A percentile compares a stretch with the other conserved stretches of the same genome.
phyloP scores from a whole-genome alignment of 176 grass and related monocot species.

The Zea luxurians region DNA sequence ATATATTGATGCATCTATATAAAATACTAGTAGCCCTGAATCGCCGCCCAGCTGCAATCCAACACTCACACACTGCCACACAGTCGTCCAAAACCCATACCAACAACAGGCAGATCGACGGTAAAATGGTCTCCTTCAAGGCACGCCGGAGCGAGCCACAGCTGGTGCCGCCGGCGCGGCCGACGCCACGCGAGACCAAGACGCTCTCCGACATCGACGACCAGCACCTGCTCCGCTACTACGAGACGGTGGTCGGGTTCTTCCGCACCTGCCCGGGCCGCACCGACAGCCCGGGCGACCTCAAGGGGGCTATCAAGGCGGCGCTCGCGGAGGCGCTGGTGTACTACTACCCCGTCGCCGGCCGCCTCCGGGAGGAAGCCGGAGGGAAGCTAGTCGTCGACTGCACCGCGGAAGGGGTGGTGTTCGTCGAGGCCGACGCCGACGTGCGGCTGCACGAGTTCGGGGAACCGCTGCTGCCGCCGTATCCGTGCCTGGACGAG shows the following conservation, averaged over 20 bases:
- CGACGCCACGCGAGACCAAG: background rate
- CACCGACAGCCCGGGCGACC: background rate
- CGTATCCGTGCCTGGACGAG: constrained; percentile 24
- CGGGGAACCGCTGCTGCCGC: constrained; percentile 29
- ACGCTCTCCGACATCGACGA: constrained; percentile 11
- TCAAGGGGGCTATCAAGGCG: background rate
- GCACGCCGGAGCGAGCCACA: background rate
- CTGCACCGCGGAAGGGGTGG: constrained; percentile 48
- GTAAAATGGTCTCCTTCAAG: background rate
- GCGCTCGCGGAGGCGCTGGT: constrained; percentile 27
- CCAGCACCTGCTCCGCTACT: constrained; percentile 1
- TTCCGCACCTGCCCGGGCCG: constrained; percentile 1
- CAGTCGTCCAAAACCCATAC: background rate
- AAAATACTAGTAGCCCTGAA: too few species aligned
- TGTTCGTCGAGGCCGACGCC: constrained; percentile 29
- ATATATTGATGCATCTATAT: too few species aligned
- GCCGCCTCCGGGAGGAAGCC: constrained; percentile 26
- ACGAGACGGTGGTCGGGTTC: constrained; percentile 2
- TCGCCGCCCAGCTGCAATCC: too few species aligned
- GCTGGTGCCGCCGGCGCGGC: constrained; percentile 2
- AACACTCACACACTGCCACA: too few species aligned
- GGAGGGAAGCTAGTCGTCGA: constrained; percentile 32
- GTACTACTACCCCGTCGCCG: constrained; percentile 43
- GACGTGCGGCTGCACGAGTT: constrained; percentile 8
- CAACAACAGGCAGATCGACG: background rate